Evolutionary conservation across 805 yeast genomes (phyloP).

Genomic region (Candida vartiovaarae): DNA sequence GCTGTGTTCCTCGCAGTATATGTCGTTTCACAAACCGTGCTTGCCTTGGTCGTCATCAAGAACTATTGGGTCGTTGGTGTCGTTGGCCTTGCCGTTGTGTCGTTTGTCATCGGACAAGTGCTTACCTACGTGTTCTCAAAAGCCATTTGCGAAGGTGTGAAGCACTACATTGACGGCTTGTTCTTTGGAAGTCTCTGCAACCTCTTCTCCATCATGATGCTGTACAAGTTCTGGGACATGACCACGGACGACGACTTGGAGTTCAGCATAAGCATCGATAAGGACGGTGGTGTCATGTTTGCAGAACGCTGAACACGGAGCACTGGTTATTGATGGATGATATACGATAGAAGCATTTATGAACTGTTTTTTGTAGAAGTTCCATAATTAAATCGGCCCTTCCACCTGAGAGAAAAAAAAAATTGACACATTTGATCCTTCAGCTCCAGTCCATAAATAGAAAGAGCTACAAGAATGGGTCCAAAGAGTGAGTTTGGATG

Average conservation of each 20-base stretch:
- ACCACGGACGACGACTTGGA: constrained; percentile 92
- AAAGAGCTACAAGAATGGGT: constrained; percentile 7
- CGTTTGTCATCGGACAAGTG: constrained; percentile 78
- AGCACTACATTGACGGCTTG: constrained; percentile 87
- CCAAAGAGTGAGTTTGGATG: constrained; percentile 14
- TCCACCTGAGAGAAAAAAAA: neutral
- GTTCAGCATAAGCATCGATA: constrained; percentile 62
- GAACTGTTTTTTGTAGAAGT: too few species aligned
- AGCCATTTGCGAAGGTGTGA: constrained; percentile 58
- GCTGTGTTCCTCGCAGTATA: constrained; percentile 58
- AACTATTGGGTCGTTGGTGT: constrained; percentile 91
- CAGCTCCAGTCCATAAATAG: neutral
- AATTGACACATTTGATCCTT: neutral
- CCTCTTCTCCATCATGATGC: constrained; percentile 83
- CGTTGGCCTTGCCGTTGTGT: constrained; percentile 58
- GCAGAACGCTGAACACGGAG: constrained; percentile 8
- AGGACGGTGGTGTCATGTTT: constrained; percentile 29
- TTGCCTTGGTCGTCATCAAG: constrained; percentile 59
- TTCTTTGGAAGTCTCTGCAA: constrained; percentile 80
- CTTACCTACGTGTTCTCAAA: constrained; percentile 63
- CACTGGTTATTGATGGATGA: neutral
- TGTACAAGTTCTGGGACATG: constrained; percentile 95
- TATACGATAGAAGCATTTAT: too few species aligned
- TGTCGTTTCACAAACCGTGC: constrained; percentile 57
- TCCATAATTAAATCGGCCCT: too few species aligned